A percentile compares a stretch with the other conserved stretches of the same genome.
These are phyloP conservation scores for Delitschia confertaspora DNA, from an alignment of 495 filamentous ascomycete genomes.

Conservation along the genomic window DNA sequence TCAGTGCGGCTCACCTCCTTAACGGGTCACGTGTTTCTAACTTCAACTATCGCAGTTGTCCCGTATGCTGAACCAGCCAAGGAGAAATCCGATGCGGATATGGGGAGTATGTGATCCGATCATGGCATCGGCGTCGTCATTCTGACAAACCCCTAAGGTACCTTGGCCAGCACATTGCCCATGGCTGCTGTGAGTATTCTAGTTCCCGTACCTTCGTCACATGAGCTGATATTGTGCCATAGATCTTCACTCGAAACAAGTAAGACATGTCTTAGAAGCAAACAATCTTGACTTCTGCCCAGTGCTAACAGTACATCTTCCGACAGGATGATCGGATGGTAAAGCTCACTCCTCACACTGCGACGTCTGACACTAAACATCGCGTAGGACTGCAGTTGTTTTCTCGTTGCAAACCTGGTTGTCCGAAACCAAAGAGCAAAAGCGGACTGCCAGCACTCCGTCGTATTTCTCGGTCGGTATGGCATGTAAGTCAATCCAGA, in stretches of 20 bases:
- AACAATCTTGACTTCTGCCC: background rate
- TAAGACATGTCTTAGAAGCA: conserved; percentile 38
- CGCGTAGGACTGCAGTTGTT: conserved; percentile 65
- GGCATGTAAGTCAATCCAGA: conserved; percentile 53
- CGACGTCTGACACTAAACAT: conserved; percentile 7
- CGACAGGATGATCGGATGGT: conserved; percentile 70
- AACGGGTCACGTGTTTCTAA: conserved; percentile 25
- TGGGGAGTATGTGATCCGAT: conserved; percentile 40
- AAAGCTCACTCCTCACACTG: conserved; percentile 27
- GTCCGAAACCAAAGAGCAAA: conserved; percentile 68
- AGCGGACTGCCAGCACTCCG: conserved; percentile 58
- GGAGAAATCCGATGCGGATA: conserved; percentile 46
- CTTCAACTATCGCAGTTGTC: conserved; percentile 44
- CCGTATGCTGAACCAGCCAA: conserved; percentile 53
- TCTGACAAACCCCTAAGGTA: conserved; percentile 45
- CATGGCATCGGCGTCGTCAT: background rate
- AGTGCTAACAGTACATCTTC: conserved; percentile 3
- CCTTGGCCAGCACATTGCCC: conserved; percentile 73
- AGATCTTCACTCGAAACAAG: conserved; percentile 87
- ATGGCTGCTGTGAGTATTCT: conserved; percentile 70
- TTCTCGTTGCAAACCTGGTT: conserved; percentile 82
- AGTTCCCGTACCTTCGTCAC: background rate
- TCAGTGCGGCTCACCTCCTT: conserved; percentile 50
- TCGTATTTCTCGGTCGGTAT: conserved; percentile 78
- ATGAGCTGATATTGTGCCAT: conserved; percentile 17